These are phyloP conservation scores for Fusarium tanahbumbuense DNA, from an alignment of 2,329 filamentous ascomycete genomes.

Conservation along the genomic window DNA sequence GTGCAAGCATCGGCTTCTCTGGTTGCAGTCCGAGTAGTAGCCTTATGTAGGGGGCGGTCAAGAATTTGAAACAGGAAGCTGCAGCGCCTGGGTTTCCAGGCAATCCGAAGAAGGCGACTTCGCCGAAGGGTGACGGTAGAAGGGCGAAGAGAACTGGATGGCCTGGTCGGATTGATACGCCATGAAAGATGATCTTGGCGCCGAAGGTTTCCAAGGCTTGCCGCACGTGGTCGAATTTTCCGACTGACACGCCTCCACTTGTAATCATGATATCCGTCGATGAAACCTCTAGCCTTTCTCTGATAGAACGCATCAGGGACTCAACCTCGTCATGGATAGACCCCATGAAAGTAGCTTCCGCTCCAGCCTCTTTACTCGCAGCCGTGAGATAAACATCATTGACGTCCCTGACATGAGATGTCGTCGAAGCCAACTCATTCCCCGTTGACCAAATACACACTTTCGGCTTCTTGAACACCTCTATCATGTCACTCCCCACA, in stretches of 20 bases:
- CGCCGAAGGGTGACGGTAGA: accelerated
- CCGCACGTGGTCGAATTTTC: not conserved
- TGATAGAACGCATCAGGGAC: not conserved
- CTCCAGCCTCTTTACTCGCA: not conserved
- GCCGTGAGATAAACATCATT: not conserved
- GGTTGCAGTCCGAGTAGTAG: accelerated
- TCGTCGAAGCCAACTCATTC: not conserved
- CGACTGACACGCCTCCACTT: not conserved
- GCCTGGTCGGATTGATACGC: not conserved
- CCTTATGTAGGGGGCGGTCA: not conserved
- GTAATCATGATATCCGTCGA: not conserved
- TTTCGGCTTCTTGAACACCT: not conserved
- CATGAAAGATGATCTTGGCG: not conserved
- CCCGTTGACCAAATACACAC: not conserved
- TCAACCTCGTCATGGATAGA: not conserved
- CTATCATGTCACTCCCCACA: accelerated
- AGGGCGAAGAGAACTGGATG: not conserved
- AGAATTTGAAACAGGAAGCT: not conserved
- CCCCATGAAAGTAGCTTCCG: not conserved
- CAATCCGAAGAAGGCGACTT: not conserved
- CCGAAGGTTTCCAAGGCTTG: not conserved
- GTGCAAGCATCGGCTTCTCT: not conserved
- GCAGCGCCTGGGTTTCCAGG: not conserved
- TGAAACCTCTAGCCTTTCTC: not conserved
- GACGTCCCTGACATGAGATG: not conserved